Conservation (phyloP, 2,329 filamentous ascomycete genomes). For the Hymenoscyphus repandus region DNA sequence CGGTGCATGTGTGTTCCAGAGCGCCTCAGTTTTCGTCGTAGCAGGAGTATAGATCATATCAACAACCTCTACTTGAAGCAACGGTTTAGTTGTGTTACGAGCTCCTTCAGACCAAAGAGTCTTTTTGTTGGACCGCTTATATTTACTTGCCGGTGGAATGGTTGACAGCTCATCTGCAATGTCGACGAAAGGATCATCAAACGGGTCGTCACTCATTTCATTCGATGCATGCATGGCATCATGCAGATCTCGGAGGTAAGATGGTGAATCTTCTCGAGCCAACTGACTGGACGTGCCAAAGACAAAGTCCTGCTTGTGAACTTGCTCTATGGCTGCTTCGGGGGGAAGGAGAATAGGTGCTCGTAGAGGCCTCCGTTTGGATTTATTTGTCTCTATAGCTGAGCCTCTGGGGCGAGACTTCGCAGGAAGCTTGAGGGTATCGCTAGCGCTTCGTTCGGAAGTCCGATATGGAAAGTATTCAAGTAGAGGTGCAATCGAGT, state of each 20-base stretch:
- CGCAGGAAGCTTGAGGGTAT: constrained; percentile 21
- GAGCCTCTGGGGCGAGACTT: constrained; percentile 23
- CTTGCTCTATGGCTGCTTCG: constrained; percentile 58
- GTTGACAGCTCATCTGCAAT: constrained; percentile 14
- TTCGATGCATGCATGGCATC: constrained; percentile 57
- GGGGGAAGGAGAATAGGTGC: constrained; percentile 61
- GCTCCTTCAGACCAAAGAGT: constrained; percentile 68
- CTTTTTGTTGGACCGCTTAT: constrained; percentile 12
- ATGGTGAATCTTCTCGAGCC: constrained; percentile 65
- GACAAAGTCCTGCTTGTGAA: constrained; percentile 67
- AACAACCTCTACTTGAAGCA: constrained; percentile 52
- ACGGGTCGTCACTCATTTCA: constrained; percentile 35
- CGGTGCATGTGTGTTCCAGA: not conserved
- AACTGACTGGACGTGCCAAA: constrained; percentile 87
- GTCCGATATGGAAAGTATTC: constrained; percentile 37
- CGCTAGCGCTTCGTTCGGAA: constrained; percentile 4
- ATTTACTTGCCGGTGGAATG: constrained; percentile 4
- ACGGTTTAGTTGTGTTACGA: constrained; percentile 57
- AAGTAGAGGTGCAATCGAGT: constrained; percentile 37
- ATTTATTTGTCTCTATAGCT: constrained; percentile 32
- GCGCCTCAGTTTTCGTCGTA: not conserved
- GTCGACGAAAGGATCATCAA: constrained; percentile 28
- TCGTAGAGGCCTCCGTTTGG: constrained; percentile 33
- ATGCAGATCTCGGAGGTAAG: constrained; percentile 57
- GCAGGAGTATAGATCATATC: constrained; percentile 44